Conservation (phyloP, 2,329 filamentous ascomycete species). For the Emergomyces orientalis region DNA sequence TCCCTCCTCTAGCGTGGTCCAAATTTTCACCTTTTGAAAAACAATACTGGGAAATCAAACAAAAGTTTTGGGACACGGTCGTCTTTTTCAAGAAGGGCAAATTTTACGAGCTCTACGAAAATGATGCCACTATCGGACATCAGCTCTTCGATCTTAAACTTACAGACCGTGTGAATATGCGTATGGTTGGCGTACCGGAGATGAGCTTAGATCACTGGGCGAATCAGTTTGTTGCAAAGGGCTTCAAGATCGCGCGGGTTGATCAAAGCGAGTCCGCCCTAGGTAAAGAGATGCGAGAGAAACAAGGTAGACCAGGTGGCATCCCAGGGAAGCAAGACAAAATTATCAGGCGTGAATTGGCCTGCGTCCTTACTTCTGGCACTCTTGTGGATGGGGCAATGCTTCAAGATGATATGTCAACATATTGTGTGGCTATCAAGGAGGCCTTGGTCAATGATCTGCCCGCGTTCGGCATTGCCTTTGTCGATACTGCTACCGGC, state of each 20-base stretch:
- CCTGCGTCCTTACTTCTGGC: constrained; percentile 81
- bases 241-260: constrained; percentile 91
- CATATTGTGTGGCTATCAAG: constrained; percentile 92
- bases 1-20: constrained; percentile 68
- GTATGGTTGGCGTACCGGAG: constrained; percentile 97
- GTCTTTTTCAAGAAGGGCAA: constrained; percentile 99
- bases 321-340: constrained; percentile 73
- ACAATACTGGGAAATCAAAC: constrained; percentile 99
- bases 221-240: constrained; percentile 96
- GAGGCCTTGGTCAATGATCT: constrained; percentile 59
- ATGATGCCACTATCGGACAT: constrained; percentile 91
- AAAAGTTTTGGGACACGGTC: constrained; percentile 93
- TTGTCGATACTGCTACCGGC: constrained; percentile 90
- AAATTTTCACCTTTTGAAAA: constrained; percentile 92
- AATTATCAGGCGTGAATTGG: constrained; percentile 81
- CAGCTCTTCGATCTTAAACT: constrained; percentile 96
- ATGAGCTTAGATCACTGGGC: constrained; percentile 94
- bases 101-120: constrained; percentile 97
- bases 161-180: constrained; percentile 97
- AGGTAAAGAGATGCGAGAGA: constrained; percentile 97
- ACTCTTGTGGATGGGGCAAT: constrained; percentile 93
- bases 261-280: constrained; percentile 95
- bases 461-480: constrained; percentile 82
- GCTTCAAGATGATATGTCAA: constrained; percentile 96
- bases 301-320: constrained; percentile 48